Evolutionary conservation across 257 asterid genomes (phyloP), one percentile per base, ranked within the genome.

Genomic region (Solanum tarapatanum): DNA sequence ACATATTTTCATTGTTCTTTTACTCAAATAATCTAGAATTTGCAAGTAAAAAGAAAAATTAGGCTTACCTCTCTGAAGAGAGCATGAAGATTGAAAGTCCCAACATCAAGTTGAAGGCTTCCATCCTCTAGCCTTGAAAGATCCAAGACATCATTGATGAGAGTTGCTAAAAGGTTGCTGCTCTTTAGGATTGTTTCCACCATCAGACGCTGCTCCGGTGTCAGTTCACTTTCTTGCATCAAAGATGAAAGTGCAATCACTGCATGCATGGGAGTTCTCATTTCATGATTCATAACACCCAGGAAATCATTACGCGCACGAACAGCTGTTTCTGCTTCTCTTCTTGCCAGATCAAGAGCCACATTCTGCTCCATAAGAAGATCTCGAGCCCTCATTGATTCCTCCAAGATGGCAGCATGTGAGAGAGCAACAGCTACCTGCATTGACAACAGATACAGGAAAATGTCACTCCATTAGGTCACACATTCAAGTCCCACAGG

Each of bases 361-460:
- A 93, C 92, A 87, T 97, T 97, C 87, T 97, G 99, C 87, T 95
- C 97, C 95, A 97, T 92, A 39, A 97, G 97, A 77, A 93, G 99
- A 92, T 97, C 98, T 87, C 98, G 91, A 2, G 99, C 99, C 94
- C 96, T 93, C 99, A 95, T 97, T 10, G 99, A 97, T 91, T 97
- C 99, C 90, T 97, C 99, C 87, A 97, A 88, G 83, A 97, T 97
- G 74, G 99, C 99, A 76, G 99, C 99, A 88, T 97, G 99, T 32
- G 99, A 97, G 41, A 97, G 98, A 90, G 99, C 99, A 93, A 97
- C 99, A 36, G 99, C 99, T 4, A 97, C 99, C 99, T 97, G 93
- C 87, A 80, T 86, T 72, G 87, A 83, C 66, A 83, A 83, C 36
- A 87, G 74, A 88, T 28, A 88, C 14, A 82, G 33, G 35, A 80